A percentile compares a stretch with the other conserved stretches of the same genome.
These are phyloP conservation scores for Ceratocystis smalleyi DNA, from an alignment of 2,329 filamentous ascomycete species.

Conservation along the genomic window DNA sequence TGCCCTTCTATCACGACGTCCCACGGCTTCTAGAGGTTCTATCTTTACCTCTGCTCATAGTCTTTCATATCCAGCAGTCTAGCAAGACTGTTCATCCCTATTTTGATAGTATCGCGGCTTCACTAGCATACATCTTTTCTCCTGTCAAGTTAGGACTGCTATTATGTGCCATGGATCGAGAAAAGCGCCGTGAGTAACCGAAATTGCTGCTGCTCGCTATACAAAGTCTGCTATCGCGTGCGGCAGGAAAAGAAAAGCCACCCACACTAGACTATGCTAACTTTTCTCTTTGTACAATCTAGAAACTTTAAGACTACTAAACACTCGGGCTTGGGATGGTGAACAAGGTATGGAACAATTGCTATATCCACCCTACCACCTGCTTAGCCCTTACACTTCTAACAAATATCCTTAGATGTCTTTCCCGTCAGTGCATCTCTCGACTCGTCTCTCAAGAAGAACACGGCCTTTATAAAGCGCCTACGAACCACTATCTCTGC, in stretches of 20 bases:
- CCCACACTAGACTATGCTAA: neutral
- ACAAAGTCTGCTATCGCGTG: too few species aligned
- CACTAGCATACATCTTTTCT: neutral
- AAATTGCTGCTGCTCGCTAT: neutral
- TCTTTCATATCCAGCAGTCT: too few species aligned
- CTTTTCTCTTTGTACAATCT: neutral
- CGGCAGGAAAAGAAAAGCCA: too few species aligned
- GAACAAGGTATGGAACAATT: constrained; percentile 50
- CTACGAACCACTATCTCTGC: constrained; percentile 77
- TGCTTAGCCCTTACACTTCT: constrained; percentile 17
- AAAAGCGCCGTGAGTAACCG: constrained; percentile 13
- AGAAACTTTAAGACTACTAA: constrained; percentile 56
- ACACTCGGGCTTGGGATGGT: constrained; percentile 75
- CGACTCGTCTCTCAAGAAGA: constrained; percentile 94
- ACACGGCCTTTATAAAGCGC: constrained; percentile 94
- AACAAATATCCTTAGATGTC: constrained; percentile 40
- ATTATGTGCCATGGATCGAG: constrained; percentile 18
- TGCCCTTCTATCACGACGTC: too few species aligned
- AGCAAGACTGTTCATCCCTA: too few species aligned
- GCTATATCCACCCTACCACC: constrained; percentile 11
- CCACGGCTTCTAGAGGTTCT: too few species aligned
- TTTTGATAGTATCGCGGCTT: neutral
- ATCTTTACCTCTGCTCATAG: too few species aligned
- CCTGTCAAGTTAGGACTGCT: constrained; percentile 8
- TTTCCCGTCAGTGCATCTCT: constrained; percentile 64